Evolutionary conservation across 805 yeast genomes (phyloP).

Genomic region (Komagataella pseudopastoris): DNA sequence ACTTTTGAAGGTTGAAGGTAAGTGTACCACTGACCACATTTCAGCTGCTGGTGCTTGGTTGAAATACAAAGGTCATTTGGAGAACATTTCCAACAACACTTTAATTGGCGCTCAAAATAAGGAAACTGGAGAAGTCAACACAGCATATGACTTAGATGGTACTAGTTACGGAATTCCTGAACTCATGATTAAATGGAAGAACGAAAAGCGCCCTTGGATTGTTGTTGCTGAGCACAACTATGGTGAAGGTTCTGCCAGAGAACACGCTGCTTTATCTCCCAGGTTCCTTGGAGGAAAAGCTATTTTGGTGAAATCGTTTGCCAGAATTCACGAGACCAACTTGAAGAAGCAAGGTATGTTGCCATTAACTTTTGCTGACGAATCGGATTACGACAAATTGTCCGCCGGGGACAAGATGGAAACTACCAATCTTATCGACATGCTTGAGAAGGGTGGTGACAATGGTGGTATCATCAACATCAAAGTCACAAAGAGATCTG

Average conservation of each 20-base stretch:
- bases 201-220: constrained; percentile 75
- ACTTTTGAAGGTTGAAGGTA: constrained; percentile 86
- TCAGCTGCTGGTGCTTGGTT: constrained; percentile 99
- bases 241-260: constrained; percentile 99
- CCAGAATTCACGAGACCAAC: constrained; percentile 96
- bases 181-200: constrained; percentile 90
- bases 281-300: constrained; percentile 86
- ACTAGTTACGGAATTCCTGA: constrained; percentile 78
- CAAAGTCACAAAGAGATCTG: constrained; percentile 62
- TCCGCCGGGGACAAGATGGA: constrained; percentile 66
- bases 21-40: constrained; percentile 97
- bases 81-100: constrained; percentile 90
- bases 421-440: constrained; percentile 59
- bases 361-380: constrained; percentile 87
- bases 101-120: constrained; percentile 93
- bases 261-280: constrained; percentile 95
- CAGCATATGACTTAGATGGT: constrained; percentile 79
- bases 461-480: constrained; percentile 74
- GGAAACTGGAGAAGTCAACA: constrained; percentile 93
- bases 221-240: constrained; percentile 97
- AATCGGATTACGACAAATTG: constrained; percentile 75
- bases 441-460: constrained; percentile 72
- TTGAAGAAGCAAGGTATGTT: constrained; percentile 96
- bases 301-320: constrained; percentile 86
- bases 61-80: constrained; percentile 95